Evolutionary conservation across 176 grass and related monocot species (phyloP), one percentile per base, ranked within the genome.

Genomic region (Oryza brachyantha): DNA sequence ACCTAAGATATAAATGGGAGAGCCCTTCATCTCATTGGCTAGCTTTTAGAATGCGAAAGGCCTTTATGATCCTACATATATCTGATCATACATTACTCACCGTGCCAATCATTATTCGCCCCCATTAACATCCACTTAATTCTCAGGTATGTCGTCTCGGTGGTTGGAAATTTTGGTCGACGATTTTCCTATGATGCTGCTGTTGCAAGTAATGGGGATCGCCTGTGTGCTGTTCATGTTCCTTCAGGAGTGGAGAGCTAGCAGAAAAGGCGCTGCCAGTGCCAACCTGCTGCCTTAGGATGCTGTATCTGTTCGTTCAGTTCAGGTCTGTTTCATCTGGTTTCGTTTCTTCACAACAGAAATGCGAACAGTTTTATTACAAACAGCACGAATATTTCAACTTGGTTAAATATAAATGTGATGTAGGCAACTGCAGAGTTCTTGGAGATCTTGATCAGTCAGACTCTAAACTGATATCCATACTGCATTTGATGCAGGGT

Each of bases 151-250:
- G n/a, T n/a, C n/a, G n/a, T n/a, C n/a, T n/a, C n/a, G n/a, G n/a
- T n/a, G n/a, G n/a, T n/a, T n/a, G n/a, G 50, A 22, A 19, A 1
- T 75, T 75, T 61, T 39, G 72, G 13, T 17, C 39, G 55, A 16
- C 13, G 68, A 72, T 62, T 59, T 46, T 39, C 57, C 29, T 24
- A 29, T 36, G 29, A 27, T 26, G 13, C 13, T 72, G 13, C 11
- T 12, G 19, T 72, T 81, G 17, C 79, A 81, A 72, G 57, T n/a
- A 16, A 34, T 70, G 11, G 79, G 68, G 1, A 5, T 81, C 17
- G 67, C 55, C 6, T 71, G 55, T 32, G 16, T 81, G 27, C 2
- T 81, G 13, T 63, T 81, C 57, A 8, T 81, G 57, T 46, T 81
- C n/a, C 40, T 72, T 29, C 68, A 72, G 32, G 79, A 81, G 72